Evolutionary conservation across 164 flowering plant genomes (phyloP), one percentile per base, ranked within the genome.

Genomic region (Magnolia officinalis): DNA sequence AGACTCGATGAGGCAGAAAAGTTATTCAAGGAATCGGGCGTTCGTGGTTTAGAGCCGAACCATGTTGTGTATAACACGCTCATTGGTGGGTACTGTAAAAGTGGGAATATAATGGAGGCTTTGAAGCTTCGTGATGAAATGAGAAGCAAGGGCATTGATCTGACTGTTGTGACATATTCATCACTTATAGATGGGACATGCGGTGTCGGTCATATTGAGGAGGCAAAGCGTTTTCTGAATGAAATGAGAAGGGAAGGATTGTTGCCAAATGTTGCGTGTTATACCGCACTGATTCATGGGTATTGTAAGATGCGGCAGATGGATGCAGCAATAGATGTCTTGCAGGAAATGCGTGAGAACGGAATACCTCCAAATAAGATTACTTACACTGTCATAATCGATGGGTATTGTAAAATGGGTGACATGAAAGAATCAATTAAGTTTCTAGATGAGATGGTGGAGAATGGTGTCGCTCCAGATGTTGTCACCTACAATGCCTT

Each of bases 211-310:
- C 70, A 70, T 77, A 80, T 87, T 55, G 87, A 87, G 50, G 88
- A 87, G 73, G 92, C 95, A 23, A 80, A 74, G 51, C 11, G 52
- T 49, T 78, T 89, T 75, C 24, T 94, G 69, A 77, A 81, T 76
- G 88, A 85, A 81, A 91, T 92, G 97, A 86, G 83, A 77, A 78
- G 72, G 52, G 86, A 89, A 6, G 90, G 88, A 6, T 70, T 90
- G 80, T 18, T 50, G 24, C 95, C 95, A 23, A 77, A 94, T 83
- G 93, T 91, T 72, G 77, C 86, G 50, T 88, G 90, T 80, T 94
- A 90, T 81, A 92, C 91, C 74, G 86, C 93, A 65, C 75, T 92
- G 20, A 87, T 92, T 71, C 80, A 84, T 83, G 95, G 98, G 70
- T 87, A 85, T 72, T 90, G 92, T 82, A 88, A 87, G 76, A 74